These are phyloP conservation scores for Exophiala aquamarina DNA, from an alignment of 2,329 filamentous ascomycete genomes.

Conservation along the genomic window DNA sequence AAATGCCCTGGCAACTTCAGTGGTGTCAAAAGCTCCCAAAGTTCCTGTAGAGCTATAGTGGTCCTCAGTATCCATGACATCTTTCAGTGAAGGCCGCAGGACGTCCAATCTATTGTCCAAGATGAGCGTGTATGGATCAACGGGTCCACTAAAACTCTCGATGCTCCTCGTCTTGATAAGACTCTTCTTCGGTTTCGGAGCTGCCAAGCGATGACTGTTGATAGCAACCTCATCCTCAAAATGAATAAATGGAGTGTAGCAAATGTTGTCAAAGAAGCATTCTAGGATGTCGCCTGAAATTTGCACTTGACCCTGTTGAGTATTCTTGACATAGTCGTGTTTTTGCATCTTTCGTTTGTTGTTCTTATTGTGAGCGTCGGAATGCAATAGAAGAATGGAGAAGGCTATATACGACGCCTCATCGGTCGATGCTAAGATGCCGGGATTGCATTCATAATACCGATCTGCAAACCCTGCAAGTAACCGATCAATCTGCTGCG, in stretches of 20 bases:
- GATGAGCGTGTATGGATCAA: conserved; percentile 94
- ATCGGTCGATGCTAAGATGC: conserved; percentile 71
- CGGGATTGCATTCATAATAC: conserved; percentile 97
- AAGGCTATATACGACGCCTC: conserved; percentile 99
- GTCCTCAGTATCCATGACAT: conserved; percentile 90
- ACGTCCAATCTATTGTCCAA: conserved; percentile 83
- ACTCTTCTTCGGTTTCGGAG: conserved; percentile 69
- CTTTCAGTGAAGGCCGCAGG: conserved; percentile 80
- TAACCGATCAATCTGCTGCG: conserved; percentile 94
- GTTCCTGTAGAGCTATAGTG: conserved; percentile 86
- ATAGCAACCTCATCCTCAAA: conserved; percentile 88
- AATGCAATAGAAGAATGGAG: conserved; percentile 92
- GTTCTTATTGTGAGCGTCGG: conserved; percentile 99
- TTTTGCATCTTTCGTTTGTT: conserved; percentile 99
- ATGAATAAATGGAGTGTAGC: conserved; percentile 96
- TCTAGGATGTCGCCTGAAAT: conserved; percentile 75
- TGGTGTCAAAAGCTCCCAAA: conserved; percentile 71
- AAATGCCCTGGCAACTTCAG: conserved; percentile 82
- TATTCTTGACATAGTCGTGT: conserved; percentile 91
- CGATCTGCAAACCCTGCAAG: conserved; percentile 92
- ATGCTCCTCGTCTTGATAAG: conserved; percentile 66
- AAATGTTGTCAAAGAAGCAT: conserved; percentile 98
- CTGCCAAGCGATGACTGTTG: conserved; percentile 70
- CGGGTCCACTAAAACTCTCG: conserved; percentile 75
- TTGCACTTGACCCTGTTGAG: conserved; percentile 84